Conservation (phyloP, 2,329 filamentous ascomycete species). For the Dothideomycetes sp. region DNA sequence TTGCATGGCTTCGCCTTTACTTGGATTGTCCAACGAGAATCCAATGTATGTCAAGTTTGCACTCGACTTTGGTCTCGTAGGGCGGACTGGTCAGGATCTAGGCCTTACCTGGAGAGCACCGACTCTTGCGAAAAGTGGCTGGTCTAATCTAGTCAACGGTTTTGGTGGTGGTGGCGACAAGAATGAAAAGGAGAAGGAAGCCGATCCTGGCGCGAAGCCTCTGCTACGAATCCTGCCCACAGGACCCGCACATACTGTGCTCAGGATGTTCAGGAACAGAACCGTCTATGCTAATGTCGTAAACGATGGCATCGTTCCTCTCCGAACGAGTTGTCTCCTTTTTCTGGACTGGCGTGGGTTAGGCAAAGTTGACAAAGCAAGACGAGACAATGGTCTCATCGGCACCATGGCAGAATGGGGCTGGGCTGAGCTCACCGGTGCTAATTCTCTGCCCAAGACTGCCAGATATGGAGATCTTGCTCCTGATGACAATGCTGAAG, state of each 20-base stretch:
- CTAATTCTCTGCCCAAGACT: conserved; percentile 27
- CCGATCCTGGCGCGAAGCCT: conserved; percentile 77
- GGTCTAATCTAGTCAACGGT: conserved; percentile 77
- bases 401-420: conserved; percentile 90
- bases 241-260: conserved; percentile 75
- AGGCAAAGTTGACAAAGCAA: conserved; percentile 85
- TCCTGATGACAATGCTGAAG: conserved; percentile 16
- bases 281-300: conserved; percentile 96
- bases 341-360: conserved; percentile 96
- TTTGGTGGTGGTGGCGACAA: conserved; percentile 50
- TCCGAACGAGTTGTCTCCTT: conserved; percentile 89
- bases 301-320: conserved; percentile 91
- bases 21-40: conserved; percentile 94
- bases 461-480: conserved; percentile 14
- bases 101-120: conserved; percentile 90
- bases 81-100: conserved; percentile 89
- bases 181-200: conserved; percentile 33
- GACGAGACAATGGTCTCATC: conserved; percentile 81
- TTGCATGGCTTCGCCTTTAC: conserved; percentile 71
- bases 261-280: conserved; percentile 79
- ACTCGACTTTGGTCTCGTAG: conserved; percentile 88
- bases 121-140: conserved; percentile 72
- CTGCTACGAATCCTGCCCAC: conserved; percentile 80
- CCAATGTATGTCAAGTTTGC: conserved; percentile 96
- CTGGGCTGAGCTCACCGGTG: conserved; percentile 79